phyloP scores from a whole-genome alignment of 306 rosid species.

The Abrus precatorius region DNA sequence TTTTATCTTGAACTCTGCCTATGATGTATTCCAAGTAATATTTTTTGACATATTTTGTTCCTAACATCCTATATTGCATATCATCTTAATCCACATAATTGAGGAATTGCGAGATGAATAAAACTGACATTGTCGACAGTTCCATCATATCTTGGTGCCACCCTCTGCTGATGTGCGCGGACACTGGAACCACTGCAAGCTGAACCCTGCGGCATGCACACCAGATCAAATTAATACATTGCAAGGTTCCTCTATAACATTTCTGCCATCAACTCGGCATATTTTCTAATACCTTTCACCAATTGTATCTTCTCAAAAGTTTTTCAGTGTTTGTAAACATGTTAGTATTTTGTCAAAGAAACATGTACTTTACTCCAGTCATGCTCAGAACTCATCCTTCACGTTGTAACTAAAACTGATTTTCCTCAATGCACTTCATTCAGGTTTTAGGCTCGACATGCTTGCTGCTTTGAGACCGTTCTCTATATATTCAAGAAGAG shows the following conservation, averaged over 20 bases:
- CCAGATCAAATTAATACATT: constrained; percentile 59
- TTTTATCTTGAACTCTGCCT: constrained; percentile 81
- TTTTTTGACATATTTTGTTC: constrained; percentile 9
- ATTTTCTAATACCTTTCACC: background rate
- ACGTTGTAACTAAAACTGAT: constrained; percentile 18
- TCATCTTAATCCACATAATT: constrained; percentile 17
- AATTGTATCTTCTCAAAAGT: constrained; percentile 3
- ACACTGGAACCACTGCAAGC: constrained; percentile 84
- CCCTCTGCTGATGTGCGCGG: constrained; percentile 81
- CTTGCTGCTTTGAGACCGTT: constrained; percentile 62
- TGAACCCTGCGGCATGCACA: constrained; percentile 70
- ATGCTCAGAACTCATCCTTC: constrained; percentile 11
- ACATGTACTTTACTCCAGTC: background rate
- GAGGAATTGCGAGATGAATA: constrained; percentile 24
- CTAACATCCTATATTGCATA: constrained; percentile 20
- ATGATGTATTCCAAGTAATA: constrained; percentile 76
- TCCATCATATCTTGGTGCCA: constrained; percentile 82
- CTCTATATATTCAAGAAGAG: constrained; percentile 65
- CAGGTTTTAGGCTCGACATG: constrained; percentile 82
- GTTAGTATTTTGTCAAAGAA: constrained; percentile 16
- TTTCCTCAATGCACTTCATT: constrained; percentile 22
- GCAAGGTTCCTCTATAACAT: constrained; percentile 69
- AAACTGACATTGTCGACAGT: constrained; percentile 57
- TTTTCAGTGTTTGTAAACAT: background rate
- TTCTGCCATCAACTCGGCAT: constrained; percentile 17